Base-by-base conservation (phyloP, 352 stramenopile species). In the Phytopythium cucurbitacearum region DNA sequence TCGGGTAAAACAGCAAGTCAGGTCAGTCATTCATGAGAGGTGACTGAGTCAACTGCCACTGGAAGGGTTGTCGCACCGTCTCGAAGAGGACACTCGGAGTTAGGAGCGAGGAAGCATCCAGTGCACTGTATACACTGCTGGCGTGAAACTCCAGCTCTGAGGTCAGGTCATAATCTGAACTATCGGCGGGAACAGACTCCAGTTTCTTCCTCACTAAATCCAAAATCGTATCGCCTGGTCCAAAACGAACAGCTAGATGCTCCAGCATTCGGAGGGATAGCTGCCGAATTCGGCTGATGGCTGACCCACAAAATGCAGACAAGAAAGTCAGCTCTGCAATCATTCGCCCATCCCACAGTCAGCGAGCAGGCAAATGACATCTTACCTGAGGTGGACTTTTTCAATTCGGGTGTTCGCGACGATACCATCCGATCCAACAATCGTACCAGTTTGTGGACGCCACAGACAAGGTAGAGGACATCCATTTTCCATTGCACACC, bases 401-500 rank as follows among this genome's bases (percentile, higher is more conserved):
- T 60, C 21, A 51, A 16, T 12, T 42, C 37, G 8, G 43, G 45
- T 33, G 32, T 40, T 2, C 54, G 69, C 55, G 40, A 61, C n/a
- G 32, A 59, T n/a, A 86, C 53, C 61, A 86, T 86, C 44, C 69
- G 68, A 41, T 87, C 72, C 6, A 89, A 53, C 9, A 82, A 40
- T 10, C 62, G 66, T 16, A 88, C 51, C 3, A 85, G 40, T 28
- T 69, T 73, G 48, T 88, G 68, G 5, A 80, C 57, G 2, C 76
- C 80, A 43, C 67, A 78, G 3, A 91, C 69, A 10, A 91, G 65
- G 58, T 89, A 87, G 32, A 91, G 28, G 42, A 86, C 62, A 34
- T 91, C 80, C 40, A 87, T 89, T 40, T 89, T 91, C 76, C 76
- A 91, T 51, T 91, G 78, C 2, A 40, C 47, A 28, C 58, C 12